Conservation (phyloP, 148 eudicot species). For the Camellia japonica region DNA sequence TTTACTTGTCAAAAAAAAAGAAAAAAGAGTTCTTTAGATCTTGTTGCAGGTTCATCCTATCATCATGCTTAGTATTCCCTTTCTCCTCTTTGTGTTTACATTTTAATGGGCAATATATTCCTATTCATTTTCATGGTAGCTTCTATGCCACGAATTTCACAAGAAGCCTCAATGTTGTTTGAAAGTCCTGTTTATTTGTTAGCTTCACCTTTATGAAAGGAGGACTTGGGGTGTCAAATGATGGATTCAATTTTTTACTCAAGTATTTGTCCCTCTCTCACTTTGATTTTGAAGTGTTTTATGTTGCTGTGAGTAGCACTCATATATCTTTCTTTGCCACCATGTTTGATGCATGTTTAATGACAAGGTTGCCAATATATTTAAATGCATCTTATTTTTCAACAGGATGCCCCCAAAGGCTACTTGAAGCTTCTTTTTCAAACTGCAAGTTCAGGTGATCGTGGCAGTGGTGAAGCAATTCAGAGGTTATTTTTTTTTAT, state of each 20-base stretch:
- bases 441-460: conserved; percentile 80
- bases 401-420: conserved; percentile 86
- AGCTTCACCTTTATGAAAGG: neutral
- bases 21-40: neutral
- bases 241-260: neutral
- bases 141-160: neutral
- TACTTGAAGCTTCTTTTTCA: conserved; percentile 81
- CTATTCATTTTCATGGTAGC: neutral
- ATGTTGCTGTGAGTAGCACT: no score
- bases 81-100: neutral
- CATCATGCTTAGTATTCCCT: neutral
- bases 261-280: neutral
- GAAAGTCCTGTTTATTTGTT: neutral
- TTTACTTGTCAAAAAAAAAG: no score
- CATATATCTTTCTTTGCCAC: neutral
- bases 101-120: neutral
- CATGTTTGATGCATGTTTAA: neutral
- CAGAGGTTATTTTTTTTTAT: conserved; percentile 58
- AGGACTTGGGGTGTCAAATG: neutral
- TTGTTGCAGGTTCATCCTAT: neutral
- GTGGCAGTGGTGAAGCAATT: conserved; percentile 69
- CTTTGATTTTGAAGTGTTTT: no score
- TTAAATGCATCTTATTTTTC: conserved; percentile 16
- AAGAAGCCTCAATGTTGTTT: neutral
- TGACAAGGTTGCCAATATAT: neutral